Conservation (phyloP, 1,284 basidiomycete genomes). For the Puccinia triticina region DNA sequence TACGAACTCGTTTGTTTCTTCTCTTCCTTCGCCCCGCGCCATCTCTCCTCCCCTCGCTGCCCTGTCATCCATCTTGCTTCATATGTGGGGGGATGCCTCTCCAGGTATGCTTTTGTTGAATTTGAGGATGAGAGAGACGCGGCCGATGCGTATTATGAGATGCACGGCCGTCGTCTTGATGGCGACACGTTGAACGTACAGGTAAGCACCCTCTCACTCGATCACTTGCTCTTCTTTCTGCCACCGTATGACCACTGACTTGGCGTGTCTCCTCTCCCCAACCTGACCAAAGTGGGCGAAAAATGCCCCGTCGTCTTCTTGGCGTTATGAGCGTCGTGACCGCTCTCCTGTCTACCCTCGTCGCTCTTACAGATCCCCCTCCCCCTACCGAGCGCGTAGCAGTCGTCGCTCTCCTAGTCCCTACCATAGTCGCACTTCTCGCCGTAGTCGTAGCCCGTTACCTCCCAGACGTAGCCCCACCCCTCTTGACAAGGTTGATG, state of each 20-base stretch:
- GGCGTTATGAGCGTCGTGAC: slow-evolving; percentile 50
- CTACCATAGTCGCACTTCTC: slow-evolving; percentile 44
- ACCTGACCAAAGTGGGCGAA: slow-evolving; percentile 40
- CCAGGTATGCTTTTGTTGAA: slow-evolving; percentile 51
- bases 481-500: slow-evolving; percentile 43
- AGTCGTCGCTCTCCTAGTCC: slow-evolving; percentile 50
- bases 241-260: background rate
- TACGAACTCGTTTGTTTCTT: slow-evolving; percentile 50
- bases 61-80: background rate
- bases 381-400: slow-evolving; percentile 43
- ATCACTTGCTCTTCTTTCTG: background rate
- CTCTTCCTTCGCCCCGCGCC: background rate
- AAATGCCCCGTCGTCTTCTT: slow-evolving; percentile 49
- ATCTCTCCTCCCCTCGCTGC: background rate
- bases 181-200: slow-evolving; percentile 50
- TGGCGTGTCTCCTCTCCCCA: background rate
- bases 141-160: slow-evolving; percentile 51
- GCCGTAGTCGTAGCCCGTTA: slow-evolving; percentile 45
- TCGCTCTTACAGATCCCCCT: slow-evolving; percentile 46
- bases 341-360: slow-evolving; percentile 43
- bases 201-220: slow-evolving; percentile 10
- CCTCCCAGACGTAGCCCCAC: slow-evolving; percentile 45
- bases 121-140: slow-evolving; percentile 50
- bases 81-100: background rate
- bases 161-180: slow-evolving; percentile 51